Evolutionary conservation across 306 rosid species (phyloP), one percentile per base, ranked within the genome.

Genomic region (Glycine soja): DNA sequence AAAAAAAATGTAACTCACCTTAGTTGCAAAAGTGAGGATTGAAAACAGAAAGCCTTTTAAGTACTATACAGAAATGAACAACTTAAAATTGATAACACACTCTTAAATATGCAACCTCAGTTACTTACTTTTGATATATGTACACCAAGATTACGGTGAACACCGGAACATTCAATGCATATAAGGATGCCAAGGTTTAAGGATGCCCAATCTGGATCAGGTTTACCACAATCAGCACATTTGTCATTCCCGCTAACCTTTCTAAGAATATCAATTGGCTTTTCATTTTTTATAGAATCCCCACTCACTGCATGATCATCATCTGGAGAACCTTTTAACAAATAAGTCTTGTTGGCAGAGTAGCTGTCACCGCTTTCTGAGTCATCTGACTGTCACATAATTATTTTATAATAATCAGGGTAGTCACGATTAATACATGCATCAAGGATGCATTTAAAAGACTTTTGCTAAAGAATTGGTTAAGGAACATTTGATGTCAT

Each of bases 201-300:
- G 86, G 97, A 93, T 79, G 97, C 97, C 97, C 97, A 93, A 30
- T 91, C 94, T 65, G 97, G 97, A 16, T 91, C 96, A 72, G 97
- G 88, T 30, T 93, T 89, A 70, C 92, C 94, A 72, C 97, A 93
- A 85, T 93, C 96, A 61, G 95, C 97, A 78, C 97, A 93, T 74
- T 78, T 89, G 78, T 91, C 97, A 81, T 93, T 93, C 43, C 97
- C 97, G n/a, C 90, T 13, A 38, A 93, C 94, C 80, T 87, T 91
- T 83, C 90, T 88, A 64, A 93, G 91, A 74, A 93, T 66, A 8
- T 91, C 92, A 80, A 91, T 83, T 63, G 92, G 92, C 82, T 89
- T 87, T 80, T 88, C 97, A 76, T 46, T 43, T 79, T 80, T 90
- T 66, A 54, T 87, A 34, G 34, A 80, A 15, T 86, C 91, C 51